Conservation (phyloP, 1,284 basidiomycete species). For the Ganoderma leucocontextum region DNA sequence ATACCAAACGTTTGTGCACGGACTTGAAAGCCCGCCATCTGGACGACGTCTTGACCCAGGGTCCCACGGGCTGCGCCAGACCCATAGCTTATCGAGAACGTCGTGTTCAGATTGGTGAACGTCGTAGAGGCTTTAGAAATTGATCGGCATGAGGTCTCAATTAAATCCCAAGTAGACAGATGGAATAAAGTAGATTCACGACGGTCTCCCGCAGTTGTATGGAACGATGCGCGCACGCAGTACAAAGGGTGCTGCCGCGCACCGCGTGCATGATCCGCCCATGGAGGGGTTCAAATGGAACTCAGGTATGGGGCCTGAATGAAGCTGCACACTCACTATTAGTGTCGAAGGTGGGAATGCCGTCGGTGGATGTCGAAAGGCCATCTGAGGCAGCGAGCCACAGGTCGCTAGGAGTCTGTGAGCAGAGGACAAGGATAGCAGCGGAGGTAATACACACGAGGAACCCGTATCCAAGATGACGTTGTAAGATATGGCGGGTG, state of each 20-base stretch:
- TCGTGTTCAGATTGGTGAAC: constrained; percentile 35
- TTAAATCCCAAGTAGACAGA: background rate
- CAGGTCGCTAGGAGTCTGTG: constrained; percentile 35
- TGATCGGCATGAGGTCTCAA: background rate
- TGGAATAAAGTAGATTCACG: background rate
- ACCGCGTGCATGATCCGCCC: too few species aligned
- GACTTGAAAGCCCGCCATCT: constrained; percentile 54
- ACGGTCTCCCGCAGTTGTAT: background rate
- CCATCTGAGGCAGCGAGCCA: constrained; percentile 39
- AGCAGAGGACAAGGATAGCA: background rate
- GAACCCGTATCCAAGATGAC: constrained; percentile 68
- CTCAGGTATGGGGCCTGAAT: background rate
- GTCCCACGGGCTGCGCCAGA: constrained; percentile 47
- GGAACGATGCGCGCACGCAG: background rate
- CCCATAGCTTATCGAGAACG: constrained; percentile 43
- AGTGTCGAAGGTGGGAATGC: constrained; percentile 38
- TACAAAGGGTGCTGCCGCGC: too few species aligned
- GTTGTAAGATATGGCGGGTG: constrained; percentile 48
- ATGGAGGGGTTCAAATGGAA: background rate
- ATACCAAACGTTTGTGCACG: constrained; percentile 50
- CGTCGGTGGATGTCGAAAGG: constrained; percentile 22
- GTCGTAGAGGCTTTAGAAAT: constrained; percentile 37
- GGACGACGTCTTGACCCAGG: constrained; percentile 49
- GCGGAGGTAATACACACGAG: constrained; percentile 41
- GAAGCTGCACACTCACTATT: constrained; percentile 22